Evolutionary conservation across 2,329 filamentous ascomycete species (phyloP), one percentile per base, ranked within the genome.

Genomic region (Stromatinia cepivora): DNA sequence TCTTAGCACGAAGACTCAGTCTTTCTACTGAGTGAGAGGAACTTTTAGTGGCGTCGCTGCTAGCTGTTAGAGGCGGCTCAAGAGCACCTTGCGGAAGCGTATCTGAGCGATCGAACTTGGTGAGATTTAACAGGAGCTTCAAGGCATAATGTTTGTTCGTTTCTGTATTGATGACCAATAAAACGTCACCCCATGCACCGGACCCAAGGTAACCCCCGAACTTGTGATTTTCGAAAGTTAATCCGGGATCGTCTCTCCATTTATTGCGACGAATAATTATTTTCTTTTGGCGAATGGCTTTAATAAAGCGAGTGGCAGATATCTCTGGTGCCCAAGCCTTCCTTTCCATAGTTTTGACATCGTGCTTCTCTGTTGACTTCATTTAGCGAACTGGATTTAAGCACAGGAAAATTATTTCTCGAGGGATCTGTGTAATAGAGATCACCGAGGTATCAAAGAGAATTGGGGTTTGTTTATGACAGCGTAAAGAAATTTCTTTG

Each of bases 201-300:
- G 13, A 22, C 15, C 42, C 66, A n/a, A 67, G 22, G 31, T 50
- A 50, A 9, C 54, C 54, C 3, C 9, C 6, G 20, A 53, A 36
- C 4, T 52, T 13, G 8, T 62, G 57, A 20, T 67, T 67, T 8
- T 52, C 15, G 10, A 3, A n/a, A 39, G 10, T 67, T 7, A 62
- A 20, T 7, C 25, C 13, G 11, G 45, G 28, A 9, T 67, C 56
- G 7, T 31, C 28, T 28, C 54, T 57, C 53, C 54, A 67, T 61
- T 61, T 61, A 11, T 67, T 67, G 15, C 25, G 42, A 6, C 66
- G 54, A 7, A 67, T 50, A n/a, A 31, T 66, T 57, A 66, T 36
- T 11, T 31, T n/a, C 3, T 57, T 34, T n/a, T 36, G 28, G 13
- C 36, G 36, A 8, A 66, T 42, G 39, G 52, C 64, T n/a, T 22